phyloP scores from a whole-genome alignment of 768 basidiomycete genomes.

The Rhodotorula sphaerocarpa region DNA sequence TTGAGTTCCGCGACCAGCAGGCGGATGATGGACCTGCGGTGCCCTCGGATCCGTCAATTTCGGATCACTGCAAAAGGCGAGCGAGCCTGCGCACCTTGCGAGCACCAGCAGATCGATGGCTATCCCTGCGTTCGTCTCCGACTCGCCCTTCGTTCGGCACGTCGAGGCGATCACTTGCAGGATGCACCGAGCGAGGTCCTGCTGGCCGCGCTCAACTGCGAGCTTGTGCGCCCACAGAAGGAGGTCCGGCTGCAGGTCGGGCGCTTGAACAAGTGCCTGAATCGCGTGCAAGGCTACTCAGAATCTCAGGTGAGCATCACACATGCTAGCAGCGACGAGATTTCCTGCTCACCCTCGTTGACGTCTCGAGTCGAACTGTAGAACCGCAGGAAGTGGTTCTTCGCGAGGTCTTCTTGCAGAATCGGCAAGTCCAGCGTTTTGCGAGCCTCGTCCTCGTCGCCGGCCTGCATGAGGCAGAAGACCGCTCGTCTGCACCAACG shows the following conservation, averaged over 20 bases:
- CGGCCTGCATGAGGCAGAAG: background rate
- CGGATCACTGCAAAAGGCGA: background rate
- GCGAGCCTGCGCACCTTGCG: background rate
- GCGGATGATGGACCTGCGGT: background rate
- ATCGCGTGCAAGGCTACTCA: background rate
- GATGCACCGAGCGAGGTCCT: background rate
- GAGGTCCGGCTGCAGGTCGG: background rate
- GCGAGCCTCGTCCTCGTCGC: background rate
- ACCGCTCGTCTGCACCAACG: background rate
- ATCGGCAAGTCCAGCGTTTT: background rate
- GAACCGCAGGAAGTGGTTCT: slow-evolving; percentile 18
- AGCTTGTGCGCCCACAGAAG: slow-evolving; percentile 19
- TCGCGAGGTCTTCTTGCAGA: background rate
- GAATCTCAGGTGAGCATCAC: rapidly evolving
- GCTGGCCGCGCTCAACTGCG: background rate
- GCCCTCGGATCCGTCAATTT: too few species aligned
- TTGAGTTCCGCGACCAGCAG: background rate
- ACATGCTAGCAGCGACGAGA: rapidly evolving
- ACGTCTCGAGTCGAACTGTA: background rate
- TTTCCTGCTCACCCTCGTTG: background rate
- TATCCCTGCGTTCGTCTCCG: too few species aligned
- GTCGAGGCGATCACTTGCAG: background rate
- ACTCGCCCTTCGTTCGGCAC: too few species aligned
- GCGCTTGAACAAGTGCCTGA: background rate
- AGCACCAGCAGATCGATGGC: slow-evolving; percentile 3